Evolutionary conservation across 495 filamentous ascomycete species (phyloP), one percentile per base, ranked within the genome.

Genomic region (Lepidopterella palustris): DNA sequence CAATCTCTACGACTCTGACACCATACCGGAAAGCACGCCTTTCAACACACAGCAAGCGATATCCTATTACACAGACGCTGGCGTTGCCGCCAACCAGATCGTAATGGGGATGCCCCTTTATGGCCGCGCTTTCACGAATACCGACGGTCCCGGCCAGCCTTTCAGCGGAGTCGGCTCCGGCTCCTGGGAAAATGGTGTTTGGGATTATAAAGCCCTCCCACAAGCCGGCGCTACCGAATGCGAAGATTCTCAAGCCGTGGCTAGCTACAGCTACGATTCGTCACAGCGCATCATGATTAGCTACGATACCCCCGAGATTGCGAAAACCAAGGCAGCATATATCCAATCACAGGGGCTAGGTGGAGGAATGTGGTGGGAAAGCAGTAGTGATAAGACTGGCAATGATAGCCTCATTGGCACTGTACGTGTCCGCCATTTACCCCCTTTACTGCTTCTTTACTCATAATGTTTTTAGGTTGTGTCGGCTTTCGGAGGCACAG

Each of bases 291-390:
- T 86, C 62, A 78, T 95, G 75, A 73, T 96, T 18, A 82, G 79
- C 60, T 96, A 89, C 70, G 91, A 96, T 64, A 87, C 80, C 5
- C 77, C 82, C 0, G 72, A 71, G 4, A 79, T 84, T 45, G 83
- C 82, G 0, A 65, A 70, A 45, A 56, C 68, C 55, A 96, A 96
- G 76, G 80, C 80, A 0, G 70, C 74, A 32, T 95, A 87, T 65
- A 79, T 96, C 48, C 69, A 74, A 64, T 61, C 74, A 5, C 78
- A 76, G 53, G 81, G 83, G 5, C 78, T 96, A 9, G 90, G 87
- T 2, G 90, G 92, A 11, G 84, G 80, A 0, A 92, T 96, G 83
- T 96, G 88, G 80, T 97, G 92, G 91, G 91, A 96, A 74, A 85
- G 82, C 28, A 88, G 83, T 70, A 82, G 80, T 25, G 92, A 96